Percentiles rank a stretch among this genome's conserved stretches.
These are phyloP conservation scores for Strobilomyces confusus DNA, from an alignment of 768 basidiomycete genomes.

Conservation along the genomic window DNA sequence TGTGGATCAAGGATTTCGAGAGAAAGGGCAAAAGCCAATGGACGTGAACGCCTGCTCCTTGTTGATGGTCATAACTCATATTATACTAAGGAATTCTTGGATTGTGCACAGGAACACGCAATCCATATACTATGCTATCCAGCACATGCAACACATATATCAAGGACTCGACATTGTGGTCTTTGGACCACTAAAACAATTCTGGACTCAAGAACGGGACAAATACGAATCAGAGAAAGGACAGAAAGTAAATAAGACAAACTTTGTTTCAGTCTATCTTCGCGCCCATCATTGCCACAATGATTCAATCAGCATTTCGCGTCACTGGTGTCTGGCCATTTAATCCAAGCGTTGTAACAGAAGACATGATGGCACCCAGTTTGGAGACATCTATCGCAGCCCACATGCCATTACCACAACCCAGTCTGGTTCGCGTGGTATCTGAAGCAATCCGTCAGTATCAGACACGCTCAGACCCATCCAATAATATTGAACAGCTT, in stretches of 20 bases:
- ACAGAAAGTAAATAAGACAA: not conserved
- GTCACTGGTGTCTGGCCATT: slow-evolving; percentile 31
- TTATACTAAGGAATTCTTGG: too few relatives aligned
- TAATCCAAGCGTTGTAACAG: not conserved
- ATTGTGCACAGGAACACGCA: too few relatives aligned
- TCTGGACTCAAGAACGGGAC: too few relatives aligned
- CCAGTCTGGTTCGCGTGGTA: slow-evolving; percentile 5
- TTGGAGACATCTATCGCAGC: not conserved
- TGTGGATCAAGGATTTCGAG: slow-evolving; percentile 34
- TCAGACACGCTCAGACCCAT: not conserved
- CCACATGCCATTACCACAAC: slow-evolving; percentile 18
- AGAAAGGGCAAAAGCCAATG: slow-evolving; percentile 31
- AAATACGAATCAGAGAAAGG: too few relatives aligned
- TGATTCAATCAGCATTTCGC: slow-evolving; percentile 20
- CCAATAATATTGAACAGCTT: too few relatives aligned
- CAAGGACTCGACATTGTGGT: too few relatives aligned
- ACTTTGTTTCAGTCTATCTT: not conserved
- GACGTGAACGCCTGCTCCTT: too few relatives aligned
- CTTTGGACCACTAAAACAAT: too few relatives aligned
- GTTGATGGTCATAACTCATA: too few relatives aligned
- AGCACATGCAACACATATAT: too few relatives aligned
- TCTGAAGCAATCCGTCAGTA: not conserved
- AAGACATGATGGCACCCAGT: slow-evolving; percentile 9
- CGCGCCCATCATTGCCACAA: not conserved
- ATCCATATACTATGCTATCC: too few relatives aligned